Evolutionary conservation across 768 basidiomycete species (phyloP).

Genomic region (Pulveroboletus sp.): DNA sequence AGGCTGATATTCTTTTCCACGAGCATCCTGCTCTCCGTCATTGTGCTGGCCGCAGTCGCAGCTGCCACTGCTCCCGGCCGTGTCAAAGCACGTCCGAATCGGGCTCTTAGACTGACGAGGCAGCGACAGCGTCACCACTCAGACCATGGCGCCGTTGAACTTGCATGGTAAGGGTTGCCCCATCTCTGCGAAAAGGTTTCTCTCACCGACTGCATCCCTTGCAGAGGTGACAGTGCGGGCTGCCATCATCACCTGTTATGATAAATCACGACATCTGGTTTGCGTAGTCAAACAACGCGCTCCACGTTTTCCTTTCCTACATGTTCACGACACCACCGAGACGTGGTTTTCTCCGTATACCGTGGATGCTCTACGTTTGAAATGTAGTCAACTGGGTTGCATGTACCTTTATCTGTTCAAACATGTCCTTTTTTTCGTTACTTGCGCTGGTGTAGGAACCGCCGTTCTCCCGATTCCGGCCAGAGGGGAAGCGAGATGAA

Average conservation of each 20-base stretch:
- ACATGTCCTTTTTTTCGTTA: neutral
- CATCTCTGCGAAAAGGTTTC: neutral
- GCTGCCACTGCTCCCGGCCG: conserved; percentile 6
- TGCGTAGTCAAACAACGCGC: neutral
- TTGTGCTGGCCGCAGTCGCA: neutral
- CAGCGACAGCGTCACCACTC: neutral
- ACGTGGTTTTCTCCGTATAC: neutral
- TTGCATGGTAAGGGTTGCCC: neutral
- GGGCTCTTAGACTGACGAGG: neutral
- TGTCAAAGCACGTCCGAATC: neutral
- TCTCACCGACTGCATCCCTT: neutral
- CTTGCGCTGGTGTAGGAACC: too few species aligned
- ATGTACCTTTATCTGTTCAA: neutral
- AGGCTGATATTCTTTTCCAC: conserved; percentile 1
- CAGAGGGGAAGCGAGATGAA: neutral
- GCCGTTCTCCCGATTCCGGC: neutral
- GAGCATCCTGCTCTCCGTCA: conserved; percentile 1
- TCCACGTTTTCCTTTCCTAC: neutral
- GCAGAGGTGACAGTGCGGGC: conserved; percentile 2
- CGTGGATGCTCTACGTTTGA: neutral
- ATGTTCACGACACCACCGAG: neutral
- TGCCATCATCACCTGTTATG: neutral
- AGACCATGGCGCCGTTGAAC: neutral
- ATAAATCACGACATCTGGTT: neutral
- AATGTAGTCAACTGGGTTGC: neutral